Conservation (phyloP, 345 rosid genomes). For the Anastatica hierochuntica region DNA sequence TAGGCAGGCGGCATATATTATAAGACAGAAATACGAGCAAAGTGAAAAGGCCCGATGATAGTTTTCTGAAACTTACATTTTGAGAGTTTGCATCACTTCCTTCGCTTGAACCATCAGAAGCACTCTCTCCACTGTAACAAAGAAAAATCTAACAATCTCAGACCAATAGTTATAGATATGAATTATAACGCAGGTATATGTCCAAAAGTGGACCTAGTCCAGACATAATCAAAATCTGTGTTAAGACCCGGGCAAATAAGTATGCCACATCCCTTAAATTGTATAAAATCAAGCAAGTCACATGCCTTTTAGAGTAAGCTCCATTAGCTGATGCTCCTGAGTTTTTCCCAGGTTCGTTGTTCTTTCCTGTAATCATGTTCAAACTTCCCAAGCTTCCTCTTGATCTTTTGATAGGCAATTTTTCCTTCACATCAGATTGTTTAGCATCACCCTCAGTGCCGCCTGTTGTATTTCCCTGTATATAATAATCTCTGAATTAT, state of each 20-base stretch:
- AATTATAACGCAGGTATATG: not conserved
- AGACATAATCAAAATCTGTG: not conserved
- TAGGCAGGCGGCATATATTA: too few species aligned
- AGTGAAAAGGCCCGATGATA: slow-evolving; percentile 4
- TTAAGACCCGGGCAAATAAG: not conserved
- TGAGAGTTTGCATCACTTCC: slow-evolving; percentile 95
- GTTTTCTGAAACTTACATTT: slow-evolving; percentile 42
- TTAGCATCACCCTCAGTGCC: slow-evolving; percentile 63
- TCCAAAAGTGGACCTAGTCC: slow-evolving; percentile 3
- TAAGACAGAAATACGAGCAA: too few species aligned
- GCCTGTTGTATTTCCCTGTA: slow-evolving; percentile 74
- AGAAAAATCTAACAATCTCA: slow-evolving; percentile 19
- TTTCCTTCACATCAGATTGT: slow-evolving; percentile 81
- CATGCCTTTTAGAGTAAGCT: slow-evolving; percentile 76
- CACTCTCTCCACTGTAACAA: slow-evolving; percentile 70
- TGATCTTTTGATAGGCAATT: slow-evolving; percentile 93
- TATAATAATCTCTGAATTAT: slow-evolving; percentile 4
- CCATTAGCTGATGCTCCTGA: slow-evolving; percentile 76
- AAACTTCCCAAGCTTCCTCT: slow-evolving; percentile 96
- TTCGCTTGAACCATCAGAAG: slow-evolving; percentile 91
- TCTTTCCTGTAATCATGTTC: slow-evolving; percentile 84
- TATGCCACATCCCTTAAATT: not conserved
- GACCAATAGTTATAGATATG: slow-evolving; percentile 5
- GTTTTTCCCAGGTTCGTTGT: slow-evolving; percentile 56
- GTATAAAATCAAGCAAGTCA: slow-evolving; percentile 8